phyloP scores from a whole-genome alignment of 2,329 filamentous ascomycete species.

The Pseudogymnoascus sp. region DNA sequence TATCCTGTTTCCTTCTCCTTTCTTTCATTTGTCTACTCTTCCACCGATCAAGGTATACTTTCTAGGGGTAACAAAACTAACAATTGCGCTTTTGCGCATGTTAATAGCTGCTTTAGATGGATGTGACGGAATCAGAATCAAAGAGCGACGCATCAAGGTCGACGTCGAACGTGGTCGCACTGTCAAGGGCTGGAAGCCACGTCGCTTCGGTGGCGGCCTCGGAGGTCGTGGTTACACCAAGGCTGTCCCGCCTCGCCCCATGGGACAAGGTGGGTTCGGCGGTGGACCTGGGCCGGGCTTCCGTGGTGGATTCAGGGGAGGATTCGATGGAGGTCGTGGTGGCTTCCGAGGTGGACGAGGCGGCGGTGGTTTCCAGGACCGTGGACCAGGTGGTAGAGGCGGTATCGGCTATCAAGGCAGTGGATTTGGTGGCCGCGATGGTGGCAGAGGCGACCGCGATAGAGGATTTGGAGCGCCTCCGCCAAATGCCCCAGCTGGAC shows the following conservation, averaged over 20 bases:
- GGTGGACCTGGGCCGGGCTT: constrained; percentile 37
- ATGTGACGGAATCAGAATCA: constrained; percentile 84
- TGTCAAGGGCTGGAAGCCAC: constrained; percentile 86
- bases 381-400: constrained; percentile 27
- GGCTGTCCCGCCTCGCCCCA: constrained; percentile 62
- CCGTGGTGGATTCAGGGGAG: constrained; percentile 26
- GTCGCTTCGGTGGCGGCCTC: constrained; percentile 82
- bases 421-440: constrained; percentile 19
- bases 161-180: constrained; percentile 95
- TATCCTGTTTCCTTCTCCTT: constrained; percentile 22
- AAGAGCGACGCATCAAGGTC: constrained; percentile 83
- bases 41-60: constrained; percentile 36
- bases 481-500: constrained; percentile 53
- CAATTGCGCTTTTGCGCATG: constrained; percentile 52
- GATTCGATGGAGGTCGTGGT: constrained; percentile 35
- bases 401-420: constrained; percentile 28
- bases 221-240: constrained; percentile 92
- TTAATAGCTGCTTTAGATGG: constrained; percentile 79
- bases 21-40: constrained; percentile 19
- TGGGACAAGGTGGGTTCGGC: constrained; percentile 52
- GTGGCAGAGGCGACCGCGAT: constrained; percentile 18
- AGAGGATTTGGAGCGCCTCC: constrained; percentile 45
- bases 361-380: constrained; percentile 24
- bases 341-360: constrained; percentile 32
- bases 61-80: constrained; percentile 59